Base-by-base conservation (phyloP, 371 early-diverging fungal species). In the Dichotomocladium elegans region DNA sequence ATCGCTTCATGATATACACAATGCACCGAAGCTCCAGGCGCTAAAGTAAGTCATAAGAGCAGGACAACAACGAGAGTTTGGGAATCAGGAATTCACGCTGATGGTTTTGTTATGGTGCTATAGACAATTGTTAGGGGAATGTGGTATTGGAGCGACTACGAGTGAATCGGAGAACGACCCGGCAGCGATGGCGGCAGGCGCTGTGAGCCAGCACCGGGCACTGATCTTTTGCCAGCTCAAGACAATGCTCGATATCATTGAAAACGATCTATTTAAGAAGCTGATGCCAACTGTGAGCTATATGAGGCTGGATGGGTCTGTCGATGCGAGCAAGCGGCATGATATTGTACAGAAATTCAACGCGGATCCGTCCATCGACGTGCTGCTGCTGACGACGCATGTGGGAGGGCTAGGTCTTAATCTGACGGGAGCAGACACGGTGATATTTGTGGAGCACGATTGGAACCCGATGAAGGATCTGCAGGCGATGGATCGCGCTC, bases 401-500 rank as follows among this genome's bases (percentile, higher is more conserved):
- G 97, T 98, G 14, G 99, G 99, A 64, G 99, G 99, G 2, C 78
- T 99, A 8, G 99, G 99, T 2, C 81, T 99, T 3, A 99, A 99
- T 58, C 69, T 99, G 59, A 99, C 99, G 5, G 96, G 96, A 10
- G 99, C 99, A 4, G 98, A 99, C 63, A 98, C 97, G 2, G 99
- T 99, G 6, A 97, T 99, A 27, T 98, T 99, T 83, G 96, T 98
- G 12, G 99, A 99, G 70, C 99, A 99, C 71, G 99, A 99, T 64
- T 99, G 99, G 95, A 99, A 99, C 70, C 99, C 99, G 2, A 95
- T 96, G 88, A 94, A 88, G 62, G 93, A 92, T 66, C 58, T 92
- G 31, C 98, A 98, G 66, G 99, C 99, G 4, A 98, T 97, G 99
- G 99, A 97, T 62, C 88, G 99, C 50, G 97, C 95, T 0, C 99